Evolutionary conservation across 495 filamentous ascomycete species (phyloP).

Genomic region (Podospora australis): DNA sequence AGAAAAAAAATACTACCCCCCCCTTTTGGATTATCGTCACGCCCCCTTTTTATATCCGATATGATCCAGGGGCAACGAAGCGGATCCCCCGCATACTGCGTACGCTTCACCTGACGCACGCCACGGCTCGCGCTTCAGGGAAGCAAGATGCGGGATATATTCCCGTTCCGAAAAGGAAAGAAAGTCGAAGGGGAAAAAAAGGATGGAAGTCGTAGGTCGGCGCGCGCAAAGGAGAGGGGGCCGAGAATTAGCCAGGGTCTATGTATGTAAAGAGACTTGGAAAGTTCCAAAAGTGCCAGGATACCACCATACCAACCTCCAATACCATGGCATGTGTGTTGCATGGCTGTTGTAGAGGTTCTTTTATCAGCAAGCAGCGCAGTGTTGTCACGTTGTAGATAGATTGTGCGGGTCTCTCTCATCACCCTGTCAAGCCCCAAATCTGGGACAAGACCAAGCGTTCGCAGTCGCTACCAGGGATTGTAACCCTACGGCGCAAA

Average conservation of each 20-base stretch:
- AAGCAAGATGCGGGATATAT: conserved; percentile 2
- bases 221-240: not conserved
- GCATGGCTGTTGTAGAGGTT: no score
- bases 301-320: not conserved
- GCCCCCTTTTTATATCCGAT: not conserved
- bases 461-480: conserved; percentile 12
- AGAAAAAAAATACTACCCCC: no score
- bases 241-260: not conserved
- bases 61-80: conserved; percentile 2
- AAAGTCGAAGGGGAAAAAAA: not conserved
- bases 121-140: not conserved
- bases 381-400: not conserved
- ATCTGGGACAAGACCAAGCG: conserved; percentile 5
- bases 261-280: not conserved
- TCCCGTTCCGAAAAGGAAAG: not conserved
- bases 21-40: not conserved
- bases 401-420: no score
- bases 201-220: not conserved
- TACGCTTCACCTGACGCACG: not conserved
- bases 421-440: not conserved
- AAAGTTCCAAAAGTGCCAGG: not conserved
- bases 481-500: conserved; percentile 2
- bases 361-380: not conserved
- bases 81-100: not conserved
- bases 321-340: not conserved